These are phyloP conservation scores for Tylopilus intermedius DNA, from an alignment of 768 basidiomycete genomes.

Conservation along the genomic window DNA sequence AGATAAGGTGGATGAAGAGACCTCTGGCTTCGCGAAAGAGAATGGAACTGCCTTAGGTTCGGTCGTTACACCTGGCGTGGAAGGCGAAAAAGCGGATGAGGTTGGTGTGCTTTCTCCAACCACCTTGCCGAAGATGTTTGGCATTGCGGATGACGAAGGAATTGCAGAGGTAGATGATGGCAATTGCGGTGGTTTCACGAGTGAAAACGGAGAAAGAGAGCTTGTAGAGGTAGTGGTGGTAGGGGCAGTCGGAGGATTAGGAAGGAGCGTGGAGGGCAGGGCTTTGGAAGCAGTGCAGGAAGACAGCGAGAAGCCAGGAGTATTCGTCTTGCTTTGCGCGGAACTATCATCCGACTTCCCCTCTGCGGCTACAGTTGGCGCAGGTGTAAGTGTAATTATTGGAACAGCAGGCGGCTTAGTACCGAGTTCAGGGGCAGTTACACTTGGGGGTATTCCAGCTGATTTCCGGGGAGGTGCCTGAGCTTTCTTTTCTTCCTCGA, in stretches of 20 bases:
- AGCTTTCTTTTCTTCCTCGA: constrained; percentile 41
- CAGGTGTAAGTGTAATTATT: constrained; percentile 26
- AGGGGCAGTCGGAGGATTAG: constrained; percentile 6
- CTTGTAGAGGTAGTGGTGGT: constrained; percentile 9
- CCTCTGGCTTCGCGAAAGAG: constrained; percentile 15
- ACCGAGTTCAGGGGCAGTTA: constrained; percentile 21
- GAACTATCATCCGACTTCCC: constrained; percentile 3
- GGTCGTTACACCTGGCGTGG: constrained; percentile 2
- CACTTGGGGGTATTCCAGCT: constrained; percentile 27
- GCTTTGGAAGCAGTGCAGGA: constrained; percentile 24
- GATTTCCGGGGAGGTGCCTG: constrained; percentile 33
- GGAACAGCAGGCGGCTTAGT: constrained; percentile 22
- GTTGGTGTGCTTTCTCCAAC: constrained; percentile 4
- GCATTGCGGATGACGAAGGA: constrained; percentile 11
- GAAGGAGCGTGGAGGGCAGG: constrained; percentile 12
- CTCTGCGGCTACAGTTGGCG: constrained; percentile 9
- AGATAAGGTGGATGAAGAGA: constrained; percentile 21
- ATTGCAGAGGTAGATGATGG: constrained; percentile 2
- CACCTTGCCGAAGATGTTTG: constrained; percentile 33
- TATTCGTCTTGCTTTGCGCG: constrained; percentile 14
- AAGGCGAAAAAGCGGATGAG: constrained; percentile 5
- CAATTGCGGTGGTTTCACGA: constrained; percentile 14
- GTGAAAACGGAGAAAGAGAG: constrained; percentile 13
- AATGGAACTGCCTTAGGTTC: constrained; percentile 13
- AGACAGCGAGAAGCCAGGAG: constrained; percentile 23